A percentile compares a stretch with the other conserved stretches of the same genome.
Evolutionary conservation across 805 yeast genomes (phyloP).

Genomic region (Pichia californica): DNA sequence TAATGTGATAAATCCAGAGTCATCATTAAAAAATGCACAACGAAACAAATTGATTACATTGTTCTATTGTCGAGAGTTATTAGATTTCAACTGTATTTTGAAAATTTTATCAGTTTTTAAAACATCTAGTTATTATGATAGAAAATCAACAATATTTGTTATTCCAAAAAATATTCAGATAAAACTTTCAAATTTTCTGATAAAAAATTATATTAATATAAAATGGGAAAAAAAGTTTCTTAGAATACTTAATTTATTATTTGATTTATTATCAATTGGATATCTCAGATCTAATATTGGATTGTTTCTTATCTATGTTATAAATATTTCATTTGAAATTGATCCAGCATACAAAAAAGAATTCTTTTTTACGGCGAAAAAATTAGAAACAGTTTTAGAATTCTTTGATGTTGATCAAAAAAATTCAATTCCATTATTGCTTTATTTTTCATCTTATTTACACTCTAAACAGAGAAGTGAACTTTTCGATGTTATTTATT

Average conservation of each 20-base stretch:
- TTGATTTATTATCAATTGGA: constrained; percentile 24
- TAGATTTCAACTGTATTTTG: constrained; percentile 20
- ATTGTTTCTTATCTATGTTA: constrained; percentile 17
- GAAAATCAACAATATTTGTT: constrained; percentile 4
- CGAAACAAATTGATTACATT: constrained; percentile 16
- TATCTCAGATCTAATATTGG: constrained; percentile 20
- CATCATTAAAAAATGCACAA: constrained; percentile 10
- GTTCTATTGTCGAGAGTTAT: constrained; percentile 17
- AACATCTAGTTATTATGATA: constrained; percentile 19
- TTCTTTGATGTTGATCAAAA: constrained; percentile 4
- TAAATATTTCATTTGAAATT: constrained; percentile 10
- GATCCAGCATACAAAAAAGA: constrained; percentile 17
- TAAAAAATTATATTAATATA: constrained; percentile 19
- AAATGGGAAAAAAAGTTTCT: constrained; percentile 16
- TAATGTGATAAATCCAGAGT: constrained; percentile 13
- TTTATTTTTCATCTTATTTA: constrained; percentile 3
- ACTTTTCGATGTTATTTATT: constrained; percentile 15
- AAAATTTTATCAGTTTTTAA: constrained; percentile 19
- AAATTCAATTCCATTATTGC: constrained; percentile 2
- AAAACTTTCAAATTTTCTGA: constrained; percentile 17
- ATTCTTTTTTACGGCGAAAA: constrained; percentile 17
- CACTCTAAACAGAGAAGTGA: constrained; percentile 1
- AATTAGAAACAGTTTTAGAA: background rate
- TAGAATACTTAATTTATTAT: constrained; percentile 19
- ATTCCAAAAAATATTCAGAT: constrained; percentile 17